Evolutionary conservation across 192 early-diverging fungal species (phyloP).

Genomic region (Podila clonocystis): DNA sequence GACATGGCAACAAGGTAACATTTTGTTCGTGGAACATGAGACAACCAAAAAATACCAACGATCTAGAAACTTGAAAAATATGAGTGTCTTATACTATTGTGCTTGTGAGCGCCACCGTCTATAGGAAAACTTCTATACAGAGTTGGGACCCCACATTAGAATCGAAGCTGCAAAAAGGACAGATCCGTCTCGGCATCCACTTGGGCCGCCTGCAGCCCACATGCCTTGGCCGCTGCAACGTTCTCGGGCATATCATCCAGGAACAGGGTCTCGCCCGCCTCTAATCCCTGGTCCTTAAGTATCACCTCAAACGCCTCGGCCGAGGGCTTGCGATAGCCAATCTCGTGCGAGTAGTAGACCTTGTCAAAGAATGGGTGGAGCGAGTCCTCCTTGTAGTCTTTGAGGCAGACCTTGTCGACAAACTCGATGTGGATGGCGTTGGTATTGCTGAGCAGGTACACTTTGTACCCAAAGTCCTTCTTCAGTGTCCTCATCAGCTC

Average conservation of each 20-base stretch:
- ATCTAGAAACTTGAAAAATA: no score
- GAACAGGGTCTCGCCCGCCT: constrained; percentile 30
- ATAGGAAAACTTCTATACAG: background rate
- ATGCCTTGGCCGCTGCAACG: constrained; percentile 39
- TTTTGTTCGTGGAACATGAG: no score
- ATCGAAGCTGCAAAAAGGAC: constrained; percentile 40
- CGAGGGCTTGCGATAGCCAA: constrained; percentile 36
- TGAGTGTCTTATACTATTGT: no score
- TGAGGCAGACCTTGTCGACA: constrained; percentile 27
- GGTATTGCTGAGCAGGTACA: constrained; percentile 44
- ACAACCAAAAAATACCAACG: no score
- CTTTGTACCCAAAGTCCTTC: constrained; percentile 41
- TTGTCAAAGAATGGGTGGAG: constrained; percentile 44
- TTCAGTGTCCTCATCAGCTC: constrained; percentile 36
- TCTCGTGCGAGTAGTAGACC: constrained; percentile 43
- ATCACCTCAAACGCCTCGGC: constrained; percentile 41
- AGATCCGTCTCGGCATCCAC: constrained; percentile 47
- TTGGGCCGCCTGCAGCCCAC: constrained; percentile 44
- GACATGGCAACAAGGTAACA: no score
- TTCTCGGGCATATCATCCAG: constrained; percentile 48
- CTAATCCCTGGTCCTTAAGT: constrained; percentile 25
- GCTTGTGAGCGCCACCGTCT: background rate
- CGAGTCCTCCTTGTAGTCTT: constrained; percentile 19
- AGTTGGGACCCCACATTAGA: background rate
- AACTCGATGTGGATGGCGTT: constrained; percentile 47